Evolutionary conservation across 495 filamentous ascomycete genomes (phyloP).

Genomic region (Cercophora newfieldiana): DNA sequence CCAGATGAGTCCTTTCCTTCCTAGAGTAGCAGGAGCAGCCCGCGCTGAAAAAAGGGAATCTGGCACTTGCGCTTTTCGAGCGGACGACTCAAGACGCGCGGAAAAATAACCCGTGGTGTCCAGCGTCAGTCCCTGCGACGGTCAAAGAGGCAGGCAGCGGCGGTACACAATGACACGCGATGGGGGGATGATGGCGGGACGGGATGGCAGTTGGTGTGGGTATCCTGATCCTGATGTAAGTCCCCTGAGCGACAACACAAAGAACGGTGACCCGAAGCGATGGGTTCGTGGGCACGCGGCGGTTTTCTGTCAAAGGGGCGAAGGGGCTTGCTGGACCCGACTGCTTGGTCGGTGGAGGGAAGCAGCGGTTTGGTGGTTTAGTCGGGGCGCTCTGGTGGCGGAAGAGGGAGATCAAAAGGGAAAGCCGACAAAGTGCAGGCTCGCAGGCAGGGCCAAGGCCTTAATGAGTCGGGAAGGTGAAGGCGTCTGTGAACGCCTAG

Average conservation of each 20-base stretch:
- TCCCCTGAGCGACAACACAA: neutral
- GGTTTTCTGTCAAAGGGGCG: slow-evolving; percentile 4
- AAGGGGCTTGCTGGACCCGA: slow-evolving; percentile 13
- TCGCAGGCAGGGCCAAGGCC: slow-evolving; percentile 21
- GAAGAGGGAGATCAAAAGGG: slow-evolving; percentile 31
- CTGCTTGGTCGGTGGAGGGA: slow-evolving; percentile 12
- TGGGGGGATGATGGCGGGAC: neutral
- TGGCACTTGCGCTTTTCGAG: neutral
- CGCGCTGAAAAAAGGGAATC: neutral
- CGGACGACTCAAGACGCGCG: neutral
- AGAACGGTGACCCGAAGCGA: neutral
- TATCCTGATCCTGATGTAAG: neutral
- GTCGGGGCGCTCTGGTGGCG: slow-evolving; percentile 7
- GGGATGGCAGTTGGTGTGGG: neutral
- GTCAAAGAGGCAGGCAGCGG: neutral
- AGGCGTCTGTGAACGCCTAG: slow-evolving; percentile 10
- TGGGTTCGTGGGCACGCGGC: neutral
- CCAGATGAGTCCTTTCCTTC: slow-evolving; percentile 7
- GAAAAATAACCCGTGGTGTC: neutral
- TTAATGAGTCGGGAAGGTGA: slow-evolving; percentile 16
- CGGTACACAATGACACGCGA: neutral
- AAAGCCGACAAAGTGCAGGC: slow-evolving; percentile 29
- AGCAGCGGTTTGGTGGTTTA: slow-evolving; percentile 2
- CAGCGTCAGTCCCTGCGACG: neutral
- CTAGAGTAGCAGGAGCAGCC: neutral